Base-by-base conservation (phyloP, 257 asterid species). In the Sherardia arvensis region DNA sequence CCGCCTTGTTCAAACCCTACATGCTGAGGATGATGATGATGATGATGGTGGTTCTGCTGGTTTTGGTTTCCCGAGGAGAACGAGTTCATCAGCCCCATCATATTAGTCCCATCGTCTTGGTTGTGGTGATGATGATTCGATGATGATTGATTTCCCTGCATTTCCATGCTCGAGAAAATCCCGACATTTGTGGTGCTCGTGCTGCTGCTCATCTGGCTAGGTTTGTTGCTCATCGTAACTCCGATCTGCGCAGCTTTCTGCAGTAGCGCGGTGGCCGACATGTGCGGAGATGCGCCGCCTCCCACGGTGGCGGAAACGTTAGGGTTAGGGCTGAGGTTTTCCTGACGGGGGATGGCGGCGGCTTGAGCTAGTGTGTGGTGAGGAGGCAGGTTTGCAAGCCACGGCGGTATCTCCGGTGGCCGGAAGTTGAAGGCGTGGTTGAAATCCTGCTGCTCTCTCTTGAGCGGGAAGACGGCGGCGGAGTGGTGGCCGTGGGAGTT, bases 221-320 rank as follows among this genome's bases (percentile, higher is more conserved):
- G 56, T 7, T 49, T 25, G 12, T n/a, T 54, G 71, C 80, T 78
- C 82, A 82, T 79, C 11, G 84, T 76, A 0, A 81, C 94, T 22
- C 94, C 94, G 79, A 86, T 83, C 22, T 79, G 88, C 0, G 94
- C 79, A 18, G 94, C 91, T 53, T 83, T 86, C 53, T 86, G 94
- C 21, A 86, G 78, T 81, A 86, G 49, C 2, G 88, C 87, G 0
- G 90, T 86, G 12, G 94, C 94, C 0, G 90, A 83, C 90, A 85
- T 83, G 26, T 83, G 76, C 20, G 80, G 47, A 4, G 80, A 59
- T 1, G 69, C 29, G 69, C 36, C 25, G 61, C 56, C 12, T 54
- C 45, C 55, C 1, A 29, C 45, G n/a, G n/a, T 34, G 61, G 66
- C 27, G 48, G 51, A 3, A 53, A 54, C 23, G 74, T 1, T 11